Conservation (phyloP, 2,329 filamentous ascomycete species). For the Aspergillus aculeatus region DNA sequence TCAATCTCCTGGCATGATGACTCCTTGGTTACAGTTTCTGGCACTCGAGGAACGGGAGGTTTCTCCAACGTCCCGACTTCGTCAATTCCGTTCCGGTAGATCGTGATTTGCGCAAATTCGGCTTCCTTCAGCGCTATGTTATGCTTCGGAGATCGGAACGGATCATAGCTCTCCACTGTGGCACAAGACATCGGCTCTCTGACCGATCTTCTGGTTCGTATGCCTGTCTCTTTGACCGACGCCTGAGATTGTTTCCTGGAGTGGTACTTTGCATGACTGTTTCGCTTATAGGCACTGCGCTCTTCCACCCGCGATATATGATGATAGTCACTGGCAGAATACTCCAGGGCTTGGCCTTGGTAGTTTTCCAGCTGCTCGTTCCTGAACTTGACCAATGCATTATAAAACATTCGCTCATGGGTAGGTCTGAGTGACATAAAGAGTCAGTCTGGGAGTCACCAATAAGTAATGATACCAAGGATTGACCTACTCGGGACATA, state of each 20-base stretch:
- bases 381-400: constrained; percentile 75
- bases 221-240: constrained; percentile 51
- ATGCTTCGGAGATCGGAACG: constrained; percentile 69
- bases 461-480: neutral
- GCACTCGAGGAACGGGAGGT: constrained; percentile 12
- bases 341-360: constrained; percentile 68
- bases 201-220: constrained; percentile 48
- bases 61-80: constrained; percentile 3
- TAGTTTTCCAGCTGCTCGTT: constrained; percentile 87
- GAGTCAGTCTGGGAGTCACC: constrained; percentile 1
- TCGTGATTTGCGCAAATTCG: constrained; percentile 65
- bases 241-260: constrained; percentile 27
- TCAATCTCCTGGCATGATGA: constrained; percentile 10
- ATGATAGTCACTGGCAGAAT: constrained; percentile 89
- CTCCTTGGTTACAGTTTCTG: constrained; percentile 23
- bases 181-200: constrained; percentile 46
- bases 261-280: constrained; percentile 5
- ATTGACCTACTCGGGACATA: constrained; percentile 59
- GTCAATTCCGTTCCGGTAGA: constrained; percentile 55
- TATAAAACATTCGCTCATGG: constrained; percentile 92
- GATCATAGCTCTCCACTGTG: constrained; percentile 71
- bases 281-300: constrained; percentile 32
- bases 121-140: constrained; percentile 48
- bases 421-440: constrained; percentile 59
- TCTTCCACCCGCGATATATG: constrained; percentile 56